Evolutionary conservation across 2,329 filamentous ascomycete species (phyloP).

Genomic region (Tolypocladium sp.): DNA sequence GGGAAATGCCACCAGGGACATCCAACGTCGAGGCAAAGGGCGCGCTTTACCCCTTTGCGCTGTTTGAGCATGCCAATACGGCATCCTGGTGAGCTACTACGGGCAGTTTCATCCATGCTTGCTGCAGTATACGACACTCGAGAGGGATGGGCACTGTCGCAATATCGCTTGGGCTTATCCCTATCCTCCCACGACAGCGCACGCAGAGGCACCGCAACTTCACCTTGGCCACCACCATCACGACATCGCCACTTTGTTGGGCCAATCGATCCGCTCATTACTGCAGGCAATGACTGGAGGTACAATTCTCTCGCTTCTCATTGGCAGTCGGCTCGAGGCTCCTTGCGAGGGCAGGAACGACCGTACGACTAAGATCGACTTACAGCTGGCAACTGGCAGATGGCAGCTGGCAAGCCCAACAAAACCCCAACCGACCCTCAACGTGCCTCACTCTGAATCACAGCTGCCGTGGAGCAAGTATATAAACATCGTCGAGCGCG

Average conservation of each 20-base stretch:
- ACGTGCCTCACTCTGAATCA: neutral
- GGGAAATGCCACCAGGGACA: no score
- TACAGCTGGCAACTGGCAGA: neutral
- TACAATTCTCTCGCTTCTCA: neutral
- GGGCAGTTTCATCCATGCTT: no score
- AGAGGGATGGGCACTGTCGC: neutral
- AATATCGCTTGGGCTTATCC: neutral
- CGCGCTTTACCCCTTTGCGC: no score
- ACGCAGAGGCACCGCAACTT: no score
- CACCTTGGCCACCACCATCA: neutral
- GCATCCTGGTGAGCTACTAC: no score
- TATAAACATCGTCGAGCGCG: neutral
- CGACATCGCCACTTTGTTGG: neutral
- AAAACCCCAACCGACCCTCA: neutral
- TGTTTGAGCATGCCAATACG: no score
- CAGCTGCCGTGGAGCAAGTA: neutral
- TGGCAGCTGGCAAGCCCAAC: neutral
- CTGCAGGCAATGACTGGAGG: neutral
- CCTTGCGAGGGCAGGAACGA: neutral
- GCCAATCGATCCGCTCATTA: neutral
- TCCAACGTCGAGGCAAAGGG: no score
- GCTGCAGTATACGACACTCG: no score
- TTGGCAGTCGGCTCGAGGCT: neutral
- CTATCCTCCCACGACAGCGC: neutral
- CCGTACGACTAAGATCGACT: neutral